Base-by-base conservation (phyloP, 345 rosid genomes). In the Syzygium jambos region DNA sequence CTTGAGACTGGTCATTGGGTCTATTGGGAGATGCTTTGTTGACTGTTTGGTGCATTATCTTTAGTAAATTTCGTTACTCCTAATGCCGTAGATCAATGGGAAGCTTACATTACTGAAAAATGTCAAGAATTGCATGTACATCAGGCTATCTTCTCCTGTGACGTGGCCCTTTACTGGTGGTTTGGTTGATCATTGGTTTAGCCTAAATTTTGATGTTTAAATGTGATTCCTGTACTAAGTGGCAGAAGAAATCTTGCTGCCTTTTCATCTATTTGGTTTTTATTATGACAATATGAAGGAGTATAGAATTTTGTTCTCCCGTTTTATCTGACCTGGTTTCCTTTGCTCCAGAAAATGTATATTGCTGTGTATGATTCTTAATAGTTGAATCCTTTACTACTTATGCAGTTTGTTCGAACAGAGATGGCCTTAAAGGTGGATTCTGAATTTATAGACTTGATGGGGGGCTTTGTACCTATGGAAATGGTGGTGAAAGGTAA, bases 401-500 rank as follows among this genome's bases (percentile, higher is more conserved):
- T 55, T 30, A 84, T 93, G 96, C 96, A 97, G 99, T 95, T 97
- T 91, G 94, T 96, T 86, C 85, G 87, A 90, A 97, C 99, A 54
- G 96, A 94, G 19, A 84, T 96, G 96, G 95, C 65, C 51, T 87
- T 52, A 88, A 51, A 54, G 84, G 52, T 91, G 30, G 86, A n/a
- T 38, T 5, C 90, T 57, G 87, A 87, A 41, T 34, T 93, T 51
- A 13, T 95, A 86, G 90, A 89, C 85, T 29, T 55, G 84, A 13
- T 88, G 84, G 99, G 99, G 54, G 99, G 99, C 89, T 98, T 85
- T 93, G 84, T 98, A 90, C 93, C 96, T 51, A 93, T 96, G 95
- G 93, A 95, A 90, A 87, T 91, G 91, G 93, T 98, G 85, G 87
- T 96, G 88, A 94, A 94, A 95, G 99, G 99, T 98, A 91, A 56